A percentile compares a stretch with the other conserved stretches of the same genome.
Evolutionary conservation across 306 rosid genomes (phyloP).

Genomic region (Adenanthera pavonina): DNA sequence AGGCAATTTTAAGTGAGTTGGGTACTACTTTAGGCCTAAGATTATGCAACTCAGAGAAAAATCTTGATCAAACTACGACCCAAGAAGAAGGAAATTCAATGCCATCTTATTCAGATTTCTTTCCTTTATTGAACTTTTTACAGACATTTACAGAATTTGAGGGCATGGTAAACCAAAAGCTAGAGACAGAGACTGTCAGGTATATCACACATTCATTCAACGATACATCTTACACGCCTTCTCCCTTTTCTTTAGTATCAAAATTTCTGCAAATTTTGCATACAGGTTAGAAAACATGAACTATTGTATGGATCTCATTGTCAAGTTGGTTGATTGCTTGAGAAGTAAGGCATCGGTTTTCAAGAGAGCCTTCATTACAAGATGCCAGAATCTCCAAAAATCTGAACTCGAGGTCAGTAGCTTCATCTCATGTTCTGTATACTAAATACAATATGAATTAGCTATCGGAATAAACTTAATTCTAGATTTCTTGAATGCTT

Average conservation of each 20-base stretch:
- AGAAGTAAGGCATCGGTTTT: slow-evolving; percentile 58
- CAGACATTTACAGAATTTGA: slow-evolving; percentile 56
- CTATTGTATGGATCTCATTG: slow-evolving; percentile 46
- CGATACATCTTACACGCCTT: background rate
- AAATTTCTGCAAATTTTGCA: slow-evolving; percentile 10
- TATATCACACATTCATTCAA: slow-evolving; percentile 36
- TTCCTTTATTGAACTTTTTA: slow-evolving; percentile 46
- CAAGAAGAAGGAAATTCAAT: slow-evolving; percentile 30
- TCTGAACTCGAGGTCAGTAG: slow-evolving; percentile 79
- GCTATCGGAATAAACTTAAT: background rate
- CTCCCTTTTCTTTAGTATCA: background rate
- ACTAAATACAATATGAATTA: background rate
- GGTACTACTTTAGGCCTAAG: slow-evolving; percentile 47
- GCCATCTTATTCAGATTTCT: slow-evolving; percentile 33
- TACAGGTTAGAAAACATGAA: slow-evolving; percentile 69
- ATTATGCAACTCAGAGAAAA: slow-evolving; percentile 21
- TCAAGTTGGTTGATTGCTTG: slow-evolving; percentile 42
- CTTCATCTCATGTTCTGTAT: slow-evolving; percentile 5
- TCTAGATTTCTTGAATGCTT: background rate
- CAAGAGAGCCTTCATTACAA: slow-evolving; percentile 64
- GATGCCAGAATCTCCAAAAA: slow-evolving; percentile 79
- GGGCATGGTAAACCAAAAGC: slow-evolving; percentile 46
- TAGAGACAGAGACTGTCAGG: slow-evolving; percentile 57
- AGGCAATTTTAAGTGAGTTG: slow-evolving; percentile 46
- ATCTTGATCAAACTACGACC: slow-evolving; percentile 25